Base-by-base conservation (phyloP, 495 filamentous ascomycete species). In the Corynascus novoguineensis region DNA sequence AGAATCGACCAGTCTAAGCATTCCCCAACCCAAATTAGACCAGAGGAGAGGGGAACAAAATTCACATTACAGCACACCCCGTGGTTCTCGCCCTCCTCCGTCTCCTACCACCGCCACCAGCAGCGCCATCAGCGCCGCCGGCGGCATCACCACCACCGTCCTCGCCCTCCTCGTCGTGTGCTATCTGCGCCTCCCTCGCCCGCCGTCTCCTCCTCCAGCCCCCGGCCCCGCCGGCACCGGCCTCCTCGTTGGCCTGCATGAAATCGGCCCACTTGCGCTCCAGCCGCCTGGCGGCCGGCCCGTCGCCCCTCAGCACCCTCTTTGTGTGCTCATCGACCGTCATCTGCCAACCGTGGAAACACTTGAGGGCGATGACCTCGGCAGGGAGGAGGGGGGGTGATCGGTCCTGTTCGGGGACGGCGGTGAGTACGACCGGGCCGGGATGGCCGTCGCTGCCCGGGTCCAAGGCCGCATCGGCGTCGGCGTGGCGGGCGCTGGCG, bases 201-300 rank as follows among this genome's bases (percentile, higher is more conserved):
- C 90, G 79, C 27, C 91, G 75, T 58, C 90, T 75, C 46, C 92
- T 73, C 53, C 92, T 73, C 35, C 90, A 75, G 0, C 76, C 71
- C 1, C 83, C 82, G 0, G 75, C 76, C 0, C 82, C 84, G 1
- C 63, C 77, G 1, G 79, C 81, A 0, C 86, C 89, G 0, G 87
- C 89, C 65, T 97, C 95, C 63, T 96, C 88, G 22, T 80, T 87
- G 6, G 87, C 84, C 71, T 92, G 86, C 93, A 97, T 97, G 60
- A 90, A 92, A 31, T 95, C 87, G 0, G 85, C 89, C 93, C 93
- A 98, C 72, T 91, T 95, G 48, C 82, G 77, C 73, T 96, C 91
- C 21, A 98, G 75, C 12, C 87, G 74, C 32, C 74, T 72, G 2
- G 93, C 93, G 4, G 86, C 75, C 0, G 72, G 70, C 22, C 88